These are phyloP conservation scores for Clarireedia hainanense DNA, from an alignment of 2,329 filamentous ascomycete genomes.

Conservation along the genomic window DNA sequence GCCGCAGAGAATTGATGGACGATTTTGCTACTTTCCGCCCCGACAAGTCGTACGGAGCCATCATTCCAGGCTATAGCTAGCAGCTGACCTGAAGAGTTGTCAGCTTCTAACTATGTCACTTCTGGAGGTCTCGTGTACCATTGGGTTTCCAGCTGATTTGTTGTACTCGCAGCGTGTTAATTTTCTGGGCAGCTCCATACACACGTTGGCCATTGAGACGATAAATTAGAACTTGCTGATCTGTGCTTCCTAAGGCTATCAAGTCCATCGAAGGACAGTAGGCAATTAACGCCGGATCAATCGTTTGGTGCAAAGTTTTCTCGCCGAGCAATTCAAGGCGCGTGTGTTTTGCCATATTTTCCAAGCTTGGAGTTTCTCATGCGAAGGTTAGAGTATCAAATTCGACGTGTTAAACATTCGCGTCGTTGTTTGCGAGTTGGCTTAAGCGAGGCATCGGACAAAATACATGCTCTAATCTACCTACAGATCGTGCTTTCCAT, in stretches of 20 bases:
- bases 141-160: constrained; percentile 31
- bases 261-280: constrained; percentile 85
- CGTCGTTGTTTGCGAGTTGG: not conserved
- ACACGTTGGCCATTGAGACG: constrained; percentile 68
- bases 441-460: constrained; percentile 1
- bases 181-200: constrained; percentile 39
- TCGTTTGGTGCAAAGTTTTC: constrained; percentile 47
- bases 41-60: constrained; percentile 67
- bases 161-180: constrained; percentile 31
- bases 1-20: constrained; percentile 57
- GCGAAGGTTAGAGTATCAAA: not conserved
- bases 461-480: no score
- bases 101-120: not conserved
- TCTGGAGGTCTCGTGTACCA: constrained; percentile 17
- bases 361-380: not conserved
- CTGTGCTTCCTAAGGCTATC: constrained; percentile 61
- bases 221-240: constrained; percentile 66
- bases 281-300: constrained; percentile 52
- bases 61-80: constrained; percentile 81
- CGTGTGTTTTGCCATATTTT: constrained; percentile 15
- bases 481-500: constrained; percentile 2
- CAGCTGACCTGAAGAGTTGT: constrained; percentile 46
- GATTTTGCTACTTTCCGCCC: constrained; percentile 72
- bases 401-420: not conserved
- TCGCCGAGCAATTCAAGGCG: constrained; percentile 41